phyloP scores from a whole-genome alignment of 202 grass and related monocot species.

The Tripidium arundinaceum region DNA sequence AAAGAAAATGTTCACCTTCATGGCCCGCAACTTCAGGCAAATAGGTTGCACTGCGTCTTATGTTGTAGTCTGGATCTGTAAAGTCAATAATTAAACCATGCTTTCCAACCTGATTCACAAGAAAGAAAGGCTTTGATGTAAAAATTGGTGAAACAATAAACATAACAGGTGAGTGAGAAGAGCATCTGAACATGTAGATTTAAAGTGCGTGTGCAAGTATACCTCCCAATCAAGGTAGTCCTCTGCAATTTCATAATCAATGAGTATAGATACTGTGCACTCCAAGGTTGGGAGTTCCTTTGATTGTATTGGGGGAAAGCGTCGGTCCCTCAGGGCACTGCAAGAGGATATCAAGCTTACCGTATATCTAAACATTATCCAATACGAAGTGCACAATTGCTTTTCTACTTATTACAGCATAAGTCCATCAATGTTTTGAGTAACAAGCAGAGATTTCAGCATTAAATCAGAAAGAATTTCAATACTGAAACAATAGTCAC shows the following conservation, averaged over 20 bases:
- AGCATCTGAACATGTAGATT: constrained; percentile 4
- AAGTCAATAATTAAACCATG: constrained; percentile 99
- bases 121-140: not conserved
- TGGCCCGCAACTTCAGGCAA: constrained; percentile 98
- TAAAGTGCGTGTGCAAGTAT: not conserved
- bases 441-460: not conserved
- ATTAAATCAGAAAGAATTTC: not conserved
- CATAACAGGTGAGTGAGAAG: not conserved
- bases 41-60: constrained; percentile 77
- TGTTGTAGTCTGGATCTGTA: constrained; percentile 72
- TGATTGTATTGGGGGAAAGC: constrained; percentile 81
- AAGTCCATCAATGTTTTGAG: not conserved
- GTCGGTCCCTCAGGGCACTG: constrained; percentile 85
- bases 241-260: constrained; percentile 75
- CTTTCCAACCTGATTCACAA: constrained; percentile 63
- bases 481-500: constrained; percentile 41
- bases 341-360: not conserved
- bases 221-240: constrained; percentile 99
- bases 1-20: constrained; percentile 57
- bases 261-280: constrained; percentile 91
- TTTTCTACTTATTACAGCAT: constrained; percentile 5
- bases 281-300: constrained; percentile 91
- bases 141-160: not conserved
- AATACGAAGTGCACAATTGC: not conserved
- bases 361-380: not conserved